Conservation (phyloP, 805 yeast genomes). For the Cyberlindnera misumaiensis region DNA sequence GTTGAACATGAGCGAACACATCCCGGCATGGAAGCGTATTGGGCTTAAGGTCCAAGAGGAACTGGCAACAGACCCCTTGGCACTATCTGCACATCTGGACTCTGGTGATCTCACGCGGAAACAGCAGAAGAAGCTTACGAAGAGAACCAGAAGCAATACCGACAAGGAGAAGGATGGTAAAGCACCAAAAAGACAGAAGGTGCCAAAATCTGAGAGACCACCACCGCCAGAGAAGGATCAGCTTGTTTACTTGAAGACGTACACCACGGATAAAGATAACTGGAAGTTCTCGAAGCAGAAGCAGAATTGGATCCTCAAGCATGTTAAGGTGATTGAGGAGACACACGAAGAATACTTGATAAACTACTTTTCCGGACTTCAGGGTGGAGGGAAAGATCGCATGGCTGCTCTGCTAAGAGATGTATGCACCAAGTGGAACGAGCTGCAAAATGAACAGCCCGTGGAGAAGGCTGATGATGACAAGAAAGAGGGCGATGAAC, state of each 20-base stretch:
- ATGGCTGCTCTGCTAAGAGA: constrained; percentile 41
- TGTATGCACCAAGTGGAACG: constrained; percentile 53
- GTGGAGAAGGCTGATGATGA: background rate
- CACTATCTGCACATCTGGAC: constrained; percentile 38
- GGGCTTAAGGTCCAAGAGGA: constrained; percentile 58
- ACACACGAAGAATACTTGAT: constrained; percentile 45
- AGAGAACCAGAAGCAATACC: constrained; percentile 11
- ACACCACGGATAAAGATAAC: constrained; percentile 42
- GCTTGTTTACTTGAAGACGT: constrained; percentile 55
- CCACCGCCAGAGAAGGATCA: constrained; percentile 80
- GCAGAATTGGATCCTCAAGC: constrained; percentile 77
- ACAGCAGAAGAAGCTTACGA: constrained; percentile 33
- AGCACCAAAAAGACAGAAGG: constrained; percentile 62
- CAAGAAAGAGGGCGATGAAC: background rate
- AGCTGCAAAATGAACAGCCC: constrained; percentile 11
- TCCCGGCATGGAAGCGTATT: constrained; percentile 82
- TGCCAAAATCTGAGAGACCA: constrained; percentile 59
- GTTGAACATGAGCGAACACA: constrained; percentile 25
- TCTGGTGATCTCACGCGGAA: constrained; percentile 35
- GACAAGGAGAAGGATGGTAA: constrained; percentile 31
- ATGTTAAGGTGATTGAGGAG: constrained; percentile 45
- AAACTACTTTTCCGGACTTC: constrained; percentile 50
- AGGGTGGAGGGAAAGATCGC: constrained; percentile 64
- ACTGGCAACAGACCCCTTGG: constrained; percentile 38
- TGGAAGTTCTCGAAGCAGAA: constrained; percentile 88